These are phyloP conservation scores for Neckera pumila DNA, from an alignment of 225 moss, liverwort and hornwort genomes.

Conservation along the genomic window DNA sequence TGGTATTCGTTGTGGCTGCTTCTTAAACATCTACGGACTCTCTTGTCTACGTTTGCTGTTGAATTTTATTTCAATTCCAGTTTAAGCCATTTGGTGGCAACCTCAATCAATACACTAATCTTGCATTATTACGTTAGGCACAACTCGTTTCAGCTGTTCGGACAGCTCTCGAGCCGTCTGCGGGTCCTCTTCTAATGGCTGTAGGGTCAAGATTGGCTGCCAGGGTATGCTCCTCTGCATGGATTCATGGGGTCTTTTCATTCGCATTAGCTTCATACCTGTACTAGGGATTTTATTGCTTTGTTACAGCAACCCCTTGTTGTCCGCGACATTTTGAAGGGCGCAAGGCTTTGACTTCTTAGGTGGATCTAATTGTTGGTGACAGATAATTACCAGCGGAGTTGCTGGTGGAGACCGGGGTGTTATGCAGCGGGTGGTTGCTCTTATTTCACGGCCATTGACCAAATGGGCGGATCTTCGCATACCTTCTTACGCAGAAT, in stretches of 20 bases:
- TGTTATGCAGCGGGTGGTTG: conserved; percentile 81
- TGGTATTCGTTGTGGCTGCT: neutral
- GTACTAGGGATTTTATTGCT: neutral
- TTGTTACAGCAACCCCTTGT: neutral
- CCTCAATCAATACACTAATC: neutral
- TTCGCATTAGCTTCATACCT: neutral
- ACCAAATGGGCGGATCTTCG: conserved; percentile 90
- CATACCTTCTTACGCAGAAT: conserved; percentile 87
- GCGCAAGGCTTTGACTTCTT: neutral
- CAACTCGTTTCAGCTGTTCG: conserved; percentile 96
- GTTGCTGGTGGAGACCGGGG: conserved; percentile 77
- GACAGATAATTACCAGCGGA: conserved; percentile 85
- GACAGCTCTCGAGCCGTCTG: conserved; percentile 83
- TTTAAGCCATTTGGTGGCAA: neutral
- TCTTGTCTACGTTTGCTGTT: neutral
- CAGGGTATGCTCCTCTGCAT: conserved; percentile 30
- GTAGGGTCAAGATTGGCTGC: conserved; percentile 93
- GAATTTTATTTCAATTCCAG: neutral
- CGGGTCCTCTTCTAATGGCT: conserved; percentile 84
- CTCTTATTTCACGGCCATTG: conserved; percentile 69
- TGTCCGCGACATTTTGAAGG: neutral
- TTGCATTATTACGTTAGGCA: conserved; percentile 37
- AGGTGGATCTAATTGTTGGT: neutral
- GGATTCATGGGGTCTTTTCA: neutral
- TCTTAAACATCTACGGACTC: neutral